Conservation (phyloP, 2,329 filamentous ascomycete genomes). For the Bisporella sp. region DNA sequence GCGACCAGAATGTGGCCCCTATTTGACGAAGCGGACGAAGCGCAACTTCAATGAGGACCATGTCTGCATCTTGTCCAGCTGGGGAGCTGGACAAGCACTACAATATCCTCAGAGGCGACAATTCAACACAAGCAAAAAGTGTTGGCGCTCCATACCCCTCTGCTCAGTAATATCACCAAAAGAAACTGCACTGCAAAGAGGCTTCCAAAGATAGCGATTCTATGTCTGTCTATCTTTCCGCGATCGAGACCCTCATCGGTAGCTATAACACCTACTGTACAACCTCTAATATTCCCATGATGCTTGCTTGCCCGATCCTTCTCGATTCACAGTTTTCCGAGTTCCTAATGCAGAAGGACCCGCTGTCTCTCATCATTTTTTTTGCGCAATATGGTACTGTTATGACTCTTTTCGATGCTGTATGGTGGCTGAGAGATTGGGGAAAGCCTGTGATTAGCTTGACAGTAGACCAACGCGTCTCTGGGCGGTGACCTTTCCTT, state of each 20-base stretch:
- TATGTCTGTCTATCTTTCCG: not conserved
- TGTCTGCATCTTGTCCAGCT: conserved; percentile 1
- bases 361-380: not conserved
- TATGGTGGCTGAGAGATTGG: conserved; percentile 1
- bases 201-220: not conserved
- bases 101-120: not conserved
- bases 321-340: conserved; percentile 1
- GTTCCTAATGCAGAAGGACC: not conserved
- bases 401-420: not conserved
- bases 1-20: conserved; percentile 1
- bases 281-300: not conserved
- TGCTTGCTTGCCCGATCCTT: not conserved
- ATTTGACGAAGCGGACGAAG: not conserved
- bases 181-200: not conserved
- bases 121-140: conserved; percentile 1
- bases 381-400: conserved; percentile 1
- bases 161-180: not conserved
- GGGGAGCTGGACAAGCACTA: not conserved
- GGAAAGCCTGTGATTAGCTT: not conserved
- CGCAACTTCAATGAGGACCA: not conserved
- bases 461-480: not conserved
- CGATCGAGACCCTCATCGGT: not conserved
- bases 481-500: too few species aligned
- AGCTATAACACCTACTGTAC: not conserved
- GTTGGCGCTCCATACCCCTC: not conserved